Evolutionary conservation across 768 basidiomycete genomes (phyloP).

Genomic region (Dictyophora rubrovolvata): DNA sequence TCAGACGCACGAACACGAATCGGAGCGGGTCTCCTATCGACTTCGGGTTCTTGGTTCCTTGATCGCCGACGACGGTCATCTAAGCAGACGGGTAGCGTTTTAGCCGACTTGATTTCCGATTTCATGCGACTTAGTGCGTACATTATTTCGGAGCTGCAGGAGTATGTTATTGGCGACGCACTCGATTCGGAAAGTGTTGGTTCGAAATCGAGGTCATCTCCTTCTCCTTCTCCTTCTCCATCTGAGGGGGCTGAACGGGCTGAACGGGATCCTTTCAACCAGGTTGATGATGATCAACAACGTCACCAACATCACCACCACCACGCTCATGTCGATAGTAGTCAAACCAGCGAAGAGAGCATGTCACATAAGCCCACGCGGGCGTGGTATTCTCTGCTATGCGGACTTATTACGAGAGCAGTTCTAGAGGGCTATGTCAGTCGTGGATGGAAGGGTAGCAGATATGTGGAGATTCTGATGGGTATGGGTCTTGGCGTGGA

Average conservation of each 20-base stretch:
- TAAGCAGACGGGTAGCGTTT: background rate
- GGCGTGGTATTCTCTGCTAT: constrained; percentile 75
- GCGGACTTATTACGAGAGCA: constrained; percentile 70
- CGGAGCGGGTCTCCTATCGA: constrained; percentile 1
- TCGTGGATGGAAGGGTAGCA: constrained; percentile 67
- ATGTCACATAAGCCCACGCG: constrained; percentile 37
- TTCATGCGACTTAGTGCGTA: constrained; percentile 73
- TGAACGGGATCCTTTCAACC: background rate
- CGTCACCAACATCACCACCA: no score
- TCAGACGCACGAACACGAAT: background rate
- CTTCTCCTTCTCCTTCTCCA: background rate
- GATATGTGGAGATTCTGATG: constrained; percentile 60
- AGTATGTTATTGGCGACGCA: constrained; percentile 27
- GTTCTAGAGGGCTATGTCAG: constrained; percentile 78
- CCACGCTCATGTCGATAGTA: no score
- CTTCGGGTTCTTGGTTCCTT: background rate
- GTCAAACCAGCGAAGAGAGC: background rate
- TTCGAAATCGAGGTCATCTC: constrained; percentile 5
- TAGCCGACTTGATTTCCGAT: constrained; percentile 24
- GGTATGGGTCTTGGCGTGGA: constrained; percentile 47
- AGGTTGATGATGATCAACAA: no score
- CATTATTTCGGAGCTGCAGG: constrained; percentile 55
- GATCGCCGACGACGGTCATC: background rate
- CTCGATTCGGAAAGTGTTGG: background rate
- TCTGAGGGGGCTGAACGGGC: background rate